Percentiles rank a stretch among this genome's conserved stretches.
phyloP scores from a whole-genome alignment of 2,329 filamentous ascomycete species.

The Nemania abortiva region DNA sequence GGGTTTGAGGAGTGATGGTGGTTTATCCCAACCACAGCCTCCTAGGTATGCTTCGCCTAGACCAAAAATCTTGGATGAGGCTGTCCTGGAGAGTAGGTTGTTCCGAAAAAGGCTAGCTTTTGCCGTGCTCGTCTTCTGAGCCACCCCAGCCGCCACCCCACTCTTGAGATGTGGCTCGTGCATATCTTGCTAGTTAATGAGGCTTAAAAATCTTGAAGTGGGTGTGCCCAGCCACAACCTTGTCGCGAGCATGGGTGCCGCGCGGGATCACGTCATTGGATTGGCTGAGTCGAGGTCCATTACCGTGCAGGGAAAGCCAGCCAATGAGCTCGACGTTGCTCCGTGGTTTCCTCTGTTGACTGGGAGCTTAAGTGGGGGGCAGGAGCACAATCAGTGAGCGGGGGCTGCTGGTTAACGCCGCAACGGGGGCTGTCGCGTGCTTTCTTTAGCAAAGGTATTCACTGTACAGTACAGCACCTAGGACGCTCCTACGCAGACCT shows the following conservation, averaged over 20 bases:
- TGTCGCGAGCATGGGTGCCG: conserved; percentile 38
- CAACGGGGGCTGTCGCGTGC: conserved; percentile 35
- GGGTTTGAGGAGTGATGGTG: conserved; percentile 10
- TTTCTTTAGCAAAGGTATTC: conserved; percentile 8
- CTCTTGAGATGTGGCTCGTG: conserved; percentile 26
- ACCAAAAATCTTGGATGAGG: conserved; percentile 47
- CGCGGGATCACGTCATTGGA: conserved; percentile 48
- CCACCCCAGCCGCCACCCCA: not conserved
- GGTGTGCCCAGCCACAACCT: conserved; percentile 30
- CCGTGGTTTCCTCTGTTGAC: conserved; percentile 68
- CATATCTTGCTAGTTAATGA: not conserved
- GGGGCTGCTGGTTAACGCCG: conserved; percentile 32
- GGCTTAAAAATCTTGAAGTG: conserved; percentile 25
- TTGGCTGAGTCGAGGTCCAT: conserved; percentile 41
- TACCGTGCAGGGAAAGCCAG: conserved; percentile 11
- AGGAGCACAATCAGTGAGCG: conserved; percentile 45
- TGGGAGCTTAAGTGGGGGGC: conserved; percentile 45
- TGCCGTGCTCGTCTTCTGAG: not conserved
- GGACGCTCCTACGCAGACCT: too few species aligned
- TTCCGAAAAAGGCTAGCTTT: conserved; percentile 42
- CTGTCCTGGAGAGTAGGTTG: conserved; percentile 46
- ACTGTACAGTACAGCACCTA: too few species aligned
- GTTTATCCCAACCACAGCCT: conserved; percentile 28
- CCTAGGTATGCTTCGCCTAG: conserved; percentile 4
- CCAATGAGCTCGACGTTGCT: conserved; percentile 67